Base-by-base conservation (phyloP, 1,284 basidiomycete species). In the Heterobasidion occidentale region DNA sequence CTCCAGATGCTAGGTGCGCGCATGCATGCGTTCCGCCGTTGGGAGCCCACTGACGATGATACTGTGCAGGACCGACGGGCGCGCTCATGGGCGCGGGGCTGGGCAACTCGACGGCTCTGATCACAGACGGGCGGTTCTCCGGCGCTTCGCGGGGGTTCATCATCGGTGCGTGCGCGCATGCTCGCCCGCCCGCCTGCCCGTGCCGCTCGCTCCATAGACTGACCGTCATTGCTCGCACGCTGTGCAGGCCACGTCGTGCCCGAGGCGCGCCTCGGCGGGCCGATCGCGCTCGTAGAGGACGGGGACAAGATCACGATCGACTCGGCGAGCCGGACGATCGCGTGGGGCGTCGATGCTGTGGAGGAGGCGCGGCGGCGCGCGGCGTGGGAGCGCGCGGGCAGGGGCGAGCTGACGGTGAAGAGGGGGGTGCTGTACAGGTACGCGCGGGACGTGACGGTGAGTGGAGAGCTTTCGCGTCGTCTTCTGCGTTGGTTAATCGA, bases 121-220 rank as follows among this genome's bases (percentile, higher is more conserved):
- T 99, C 64, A 99, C 96, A 0, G 96, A 99, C 70, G 96, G 96
- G 49, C 84, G 96, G 46, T 99, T 99, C 80, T 94, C 90, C 35
- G 96, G 95, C 55, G 90, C 79, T 2, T 80, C 79, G 4, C 74
- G 77, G 57, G 81, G 80, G 14, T 82, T 83, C 65, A 83, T 82
- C 66, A 83, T 82, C 58, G 88, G 85, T 83, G 56, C 62, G 68
- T 64, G 19, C 45, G 15, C 12, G 1, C 7, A 9, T 7, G 7
- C 46, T 34, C 35, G 20, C 4, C 4, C 27, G 9, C 17, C 9
- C 20, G 35, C 46, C 34, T 46, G 27, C 27, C 27, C 27, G 27
- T 27, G 34, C 9, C 9, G 15, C 47, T 12, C 27, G 46, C 27
- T 45, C 36, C 17, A 38, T 3, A 54, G 36, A 11, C 42, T 17